Conservation (phyloP, 805 yeast species). For the Ascoidea asiatica region DNA sequence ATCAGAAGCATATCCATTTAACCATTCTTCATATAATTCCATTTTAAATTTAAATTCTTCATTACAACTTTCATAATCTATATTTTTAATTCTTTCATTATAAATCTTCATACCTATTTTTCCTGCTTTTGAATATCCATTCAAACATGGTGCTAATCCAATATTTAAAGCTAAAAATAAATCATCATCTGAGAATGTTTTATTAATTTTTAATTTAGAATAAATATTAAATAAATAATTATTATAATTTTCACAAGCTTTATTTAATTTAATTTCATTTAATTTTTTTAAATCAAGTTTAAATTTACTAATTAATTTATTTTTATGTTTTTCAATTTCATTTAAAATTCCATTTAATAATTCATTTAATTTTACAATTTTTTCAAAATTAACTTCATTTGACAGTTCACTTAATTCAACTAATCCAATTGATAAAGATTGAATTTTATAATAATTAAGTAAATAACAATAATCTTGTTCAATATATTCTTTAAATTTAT, state of each 20-base stretch:
- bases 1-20: constrained; percentile 28
- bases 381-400: constrained; percentile 40
- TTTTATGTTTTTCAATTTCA: constrained; percentile 45
- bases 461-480: constrained; percentile 57
- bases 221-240: constrained; percentile 42
- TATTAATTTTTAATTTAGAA: no score
- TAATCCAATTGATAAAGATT: constrained; percentile 49
- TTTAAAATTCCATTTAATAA: constrained; percentile 36
- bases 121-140: constrained; percentile 57
- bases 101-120: constrained; percentile 19
- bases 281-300: constrained; percentile 32
- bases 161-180: constrained; percentile 47
- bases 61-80: constrained; percentile 33
- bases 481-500: constrained; percentile 37
- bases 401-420: no score
- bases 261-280: constrained; percentile 31
- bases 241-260: constrained; percentile 48
- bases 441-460: constrained; percentile 53
- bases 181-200: constrained; percentile 37
- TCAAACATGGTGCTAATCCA: constrained; percentile 63
- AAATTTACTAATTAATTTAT: constrained; percentile 34
- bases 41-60: constrained; percentile 46
- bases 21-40: constrained; percentile 30
- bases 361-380: constrained; percentile 33
- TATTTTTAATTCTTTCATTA: constrained; percentile 36